A percentile compares a stretch with the other conserved stretches of the same genome.
Evolutionary conservation across 352 stramenopile genomes (phyloP).

Genomic region (Peronospora destructor): DNA sequence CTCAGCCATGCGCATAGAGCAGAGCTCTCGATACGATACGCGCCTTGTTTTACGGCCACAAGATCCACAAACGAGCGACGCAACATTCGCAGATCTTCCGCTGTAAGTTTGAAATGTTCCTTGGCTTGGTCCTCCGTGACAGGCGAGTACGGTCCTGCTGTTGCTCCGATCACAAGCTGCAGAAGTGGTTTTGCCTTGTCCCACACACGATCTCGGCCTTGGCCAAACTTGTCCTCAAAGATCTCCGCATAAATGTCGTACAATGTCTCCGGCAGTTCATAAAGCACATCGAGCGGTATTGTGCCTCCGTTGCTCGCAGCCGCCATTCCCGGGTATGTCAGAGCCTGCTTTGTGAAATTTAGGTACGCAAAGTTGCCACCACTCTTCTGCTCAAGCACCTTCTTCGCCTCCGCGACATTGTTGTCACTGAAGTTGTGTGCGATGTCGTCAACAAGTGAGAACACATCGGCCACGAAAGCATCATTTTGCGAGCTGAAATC

Average conservation of each 20-base stretch:
- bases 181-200: conserved; percentile 66
- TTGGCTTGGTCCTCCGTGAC: conserved; percentile 66
- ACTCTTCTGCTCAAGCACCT: conserved; percentile 60
- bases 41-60: conserved; percentile 48
- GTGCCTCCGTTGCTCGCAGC: conserved; percentile 32
- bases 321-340: conserved; percentile 56
- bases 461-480: conserved; percentile 49
- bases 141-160: conserved; percentile 59
- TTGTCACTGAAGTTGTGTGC: conserved; percentile 37
- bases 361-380: conserved; percentile 73
- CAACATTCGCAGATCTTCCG: conserved; percentile 64
- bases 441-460: conserved; percentile 54
- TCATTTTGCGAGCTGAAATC: conserved; percentile 67
- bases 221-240: conserved; percentile 84
- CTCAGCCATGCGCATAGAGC: conserved; percentile 66
- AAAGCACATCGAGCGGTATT: conserved; percentile 53
- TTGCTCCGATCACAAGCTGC: conserved; percentile 60
- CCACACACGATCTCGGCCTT: conserved; percentile 68
- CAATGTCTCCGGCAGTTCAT: conserved; percentile 70
- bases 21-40: conserved; percentile 69
- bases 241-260: conserved; percentile 83
- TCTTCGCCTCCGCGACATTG: conserved; percentile 38
- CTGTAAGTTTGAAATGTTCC: conserved; percentile 42
- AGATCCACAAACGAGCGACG: conserved; percentile 73
- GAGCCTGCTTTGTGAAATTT: conserved; percentile 70